Conservation (phyloP, 306 rosid genomes). For the Medicago ruthenica region DNA sequence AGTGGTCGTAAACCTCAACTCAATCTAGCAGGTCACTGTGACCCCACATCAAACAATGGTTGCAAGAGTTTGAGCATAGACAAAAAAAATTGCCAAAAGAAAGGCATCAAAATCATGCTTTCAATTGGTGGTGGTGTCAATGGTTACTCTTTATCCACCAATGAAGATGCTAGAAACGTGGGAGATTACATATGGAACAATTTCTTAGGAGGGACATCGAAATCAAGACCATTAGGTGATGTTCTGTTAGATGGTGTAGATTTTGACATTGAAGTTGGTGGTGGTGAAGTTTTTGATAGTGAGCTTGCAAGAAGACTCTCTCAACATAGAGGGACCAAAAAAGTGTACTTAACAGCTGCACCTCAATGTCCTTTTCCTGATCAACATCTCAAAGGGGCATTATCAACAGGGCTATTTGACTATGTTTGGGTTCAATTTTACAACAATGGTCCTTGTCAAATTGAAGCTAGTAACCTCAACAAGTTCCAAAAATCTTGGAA, state of each 20-base stretch:
- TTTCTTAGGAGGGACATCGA: conserved; percentile 61
- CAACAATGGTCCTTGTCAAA: conserved; percentile 47
- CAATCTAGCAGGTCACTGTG: conserved; percentile 44
- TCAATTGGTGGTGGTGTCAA: conserved; percentile 60
- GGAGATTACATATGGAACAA: conserved; percentile 63
- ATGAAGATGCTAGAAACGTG: conserved; percentile 43
- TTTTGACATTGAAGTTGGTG: conserved; percentile 67
- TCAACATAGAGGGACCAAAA: conserved; percentile 20
- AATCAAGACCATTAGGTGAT: conserved; percentile 56
- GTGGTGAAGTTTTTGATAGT: conserved; percentile 33
- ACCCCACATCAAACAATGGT: conserved; percentile 25
- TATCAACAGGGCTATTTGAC: conserved; percentile 57
- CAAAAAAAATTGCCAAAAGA: conserved; percentile 55
- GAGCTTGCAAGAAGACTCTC: conserved; percentile 36
- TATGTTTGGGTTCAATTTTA: conserved; percentile 66
- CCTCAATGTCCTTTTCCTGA: conserved; percentile 76
- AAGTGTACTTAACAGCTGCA: conserved; percentile 57
- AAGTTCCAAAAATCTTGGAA: conserved; percentile 41
- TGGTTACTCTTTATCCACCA: conserved; percentile 61
- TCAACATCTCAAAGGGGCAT: conserved; percentile 41
- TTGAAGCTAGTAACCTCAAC: conserved; percentile 6
- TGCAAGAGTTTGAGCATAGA: conserved; percentile 45
- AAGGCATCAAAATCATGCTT: conserved; percentile 60
- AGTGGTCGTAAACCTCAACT: conserved; percentile 41
- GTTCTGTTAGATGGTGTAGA: conserved; percentile 69